These are phyloP conservation scores for Solidago caesia DNA, from an alignment of 129 eudicot species.

Conservation along the genomic window DNA sequence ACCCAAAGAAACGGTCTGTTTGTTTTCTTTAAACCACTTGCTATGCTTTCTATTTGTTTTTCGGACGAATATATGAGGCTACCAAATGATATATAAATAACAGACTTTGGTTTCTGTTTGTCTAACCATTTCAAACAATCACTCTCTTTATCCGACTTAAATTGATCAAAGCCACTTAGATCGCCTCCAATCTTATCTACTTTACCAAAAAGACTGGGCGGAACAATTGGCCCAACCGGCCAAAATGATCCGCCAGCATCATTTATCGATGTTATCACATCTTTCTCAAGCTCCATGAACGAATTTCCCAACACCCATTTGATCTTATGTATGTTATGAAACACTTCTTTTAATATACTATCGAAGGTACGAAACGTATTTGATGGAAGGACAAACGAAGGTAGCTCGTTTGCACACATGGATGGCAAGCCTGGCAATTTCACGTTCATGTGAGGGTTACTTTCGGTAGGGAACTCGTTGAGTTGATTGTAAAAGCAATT, in stretches of 20 bases:
- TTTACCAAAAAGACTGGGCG: slow-evolving; percentile 21
- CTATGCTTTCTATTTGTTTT: slow-evolving; percentile 32
- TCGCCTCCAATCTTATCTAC: slow-evolving; percentile 10
- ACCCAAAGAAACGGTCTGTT: slow-evolving; percentile 47
- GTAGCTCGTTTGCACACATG: slow-evolving; percentile 31
- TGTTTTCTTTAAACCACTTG: slow-evolving; percentile 16
- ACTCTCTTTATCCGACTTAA: slow-evolving; percentile 9
- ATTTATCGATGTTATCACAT: slow-evolving; percentile 30
- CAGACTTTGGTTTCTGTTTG: slow-evolving; percentile 31
- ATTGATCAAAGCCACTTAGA: slow-evolving; percentile 14
- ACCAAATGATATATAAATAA: slow-evolving; percentile 53
- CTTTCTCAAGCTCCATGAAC: slow-evolving; percentile 46
- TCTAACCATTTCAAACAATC: slow-evolving; percentile 44
- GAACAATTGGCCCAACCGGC: slow-evolving; percentile 51
- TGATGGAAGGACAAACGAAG: slow-evolving; percentile 52
- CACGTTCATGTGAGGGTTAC: slow-evolving; percentile 18
- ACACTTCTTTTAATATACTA: slow-evolving; percentile 13
- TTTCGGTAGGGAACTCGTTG: slow-evolving; percentile 21
- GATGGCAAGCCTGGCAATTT: slow-evolving; percentile 46
- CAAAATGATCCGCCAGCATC: slow-evolving; percentile 23
- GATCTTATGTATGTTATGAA: slow-evolving; percentile 28
- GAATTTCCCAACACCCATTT: slow-evolving; percentile 49
- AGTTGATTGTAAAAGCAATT: slow-evolving; percentile 35
- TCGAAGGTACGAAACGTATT: slow-evolving; percentile 27
- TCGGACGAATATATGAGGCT: slow-evolving; percentile 25